phyloP scores from a whole-genome alignment of 164 flowering plant genomes.

The Platanus orientalis region DNA sequence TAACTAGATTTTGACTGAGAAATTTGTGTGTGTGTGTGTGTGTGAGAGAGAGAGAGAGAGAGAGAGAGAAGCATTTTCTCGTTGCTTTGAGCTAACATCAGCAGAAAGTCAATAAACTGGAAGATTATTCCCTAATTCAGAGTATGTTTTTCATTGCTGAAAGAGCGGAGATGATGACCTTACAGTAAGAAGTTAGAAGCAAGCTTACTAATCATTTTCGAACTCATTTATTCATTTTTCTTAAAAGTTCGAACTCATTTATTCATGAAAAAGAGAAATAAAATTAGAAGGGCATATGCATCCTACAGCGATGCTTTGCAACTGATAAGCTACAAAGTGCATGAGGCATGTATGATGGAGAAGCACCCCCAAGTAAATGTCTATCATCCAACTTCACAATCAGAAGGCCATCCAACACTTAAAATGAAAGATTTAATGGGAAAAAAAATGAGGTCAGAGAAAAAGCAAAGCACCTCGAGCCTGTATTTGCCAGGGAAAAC shows the following conservation, averaged over 20 bases:
- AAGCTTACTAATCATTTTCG: background rate
- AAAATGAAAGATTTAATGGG: background rate
- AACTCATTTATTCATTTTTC: too few relatives aligned
- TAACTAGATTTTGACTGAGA: too few relatives aligned
- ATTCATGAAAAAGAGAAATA: background rate
- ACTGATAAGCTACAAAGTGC: background rate
- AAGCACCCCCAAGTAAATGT: background rate
- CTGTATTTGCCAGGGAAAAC: constrained; percentile 87
- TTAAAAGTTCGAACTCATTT: background rate
- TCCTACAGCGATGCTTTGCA: too few relatives aligned
- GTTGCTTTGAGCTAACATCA: background rate
- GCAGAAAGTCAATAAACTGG: background rate
- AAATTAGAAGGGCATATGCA: background rate
- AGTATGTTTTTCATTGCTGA: background rate
- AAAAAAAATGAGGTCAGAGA: background rate
- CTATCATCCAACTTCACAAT: background rate
- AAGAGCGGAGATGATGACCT: background rate
- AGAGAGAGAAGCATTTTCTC: too few relatives aligned
- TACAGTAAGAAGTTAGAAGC: background rate
- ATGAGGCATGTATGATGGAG: background rate
- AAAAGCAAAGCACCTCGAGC: constrained; percentile 57
- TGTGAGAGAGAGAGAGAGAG: too few relatives aligned
- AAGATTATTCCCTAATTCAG: background rate
- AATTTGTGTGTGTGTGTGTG: too few relatives aligned
- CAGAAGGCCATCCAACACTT: background rate